These are phyloP conservation scores for Candida koratica DNA, from an alignment of 805 yeast species.

Conservation along the genomic window DNA sequence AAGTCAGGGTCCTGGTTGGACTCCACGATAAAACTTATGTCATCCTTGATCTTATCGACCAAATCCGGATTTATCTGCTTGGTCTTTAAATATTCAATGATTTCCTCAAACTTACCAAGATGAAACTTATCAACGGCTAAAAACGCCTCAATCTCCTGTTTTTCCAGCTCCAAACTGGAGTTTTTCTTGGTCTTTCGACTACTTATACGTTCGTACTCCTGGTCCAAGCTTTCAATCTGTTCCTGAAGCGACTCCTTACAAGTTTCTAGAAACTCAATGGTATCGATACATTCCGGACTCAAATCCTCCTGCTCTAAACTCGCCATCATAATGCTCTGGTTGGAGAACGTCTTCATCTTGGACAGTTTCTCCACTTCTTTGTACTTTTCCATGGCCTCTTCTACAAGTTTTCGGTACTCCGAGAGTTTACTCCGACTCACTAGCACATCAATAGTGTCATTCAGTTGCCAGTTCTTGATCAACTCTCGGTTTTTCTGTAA, in stretches of 20 bases:
- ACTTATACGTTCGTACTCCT: constrained; percentile 38
- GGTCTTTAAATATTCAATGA: constrained; percentile 27
- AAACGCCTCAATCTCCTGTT: constrained; percentile 36
- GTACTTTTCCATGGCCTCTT: constrained; percentile 44
- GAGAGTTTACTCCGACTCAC: constrained; percentile 26
- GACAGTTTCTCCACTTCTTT: constrained; percentile 42
- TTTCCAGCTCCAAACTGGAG: constrained; percentile 35
- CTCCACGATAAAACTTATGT: constrained; percentile 34
- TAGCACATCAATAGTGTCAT: constrained; percentile 26
- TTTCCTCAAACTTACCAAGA: constrained; percentile 30
- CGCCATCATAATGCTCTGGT: constrained; percentile 44
- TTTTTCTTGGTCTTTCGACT: constrained; percentile 39
- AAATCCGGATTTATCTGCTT: constrained; percentile 28
- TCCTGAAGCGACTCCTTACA: constrained; percentile 29
- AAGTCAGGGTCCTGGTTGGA: constrained; percentile 38
- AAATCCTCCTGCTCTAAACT: constrained; percentile 29
- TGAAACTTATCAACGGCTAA: constrained; percentile 34
- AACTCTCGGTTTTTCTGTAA: constrained; percentile 45
- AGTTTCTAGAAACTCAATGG: constrained; percentile 29
- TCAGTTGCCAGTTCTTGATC: constrained; percentile 44
- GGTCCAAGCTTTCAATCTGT: constrained; percentile 35
- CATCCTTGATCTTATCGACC: constrained; percentile 36
- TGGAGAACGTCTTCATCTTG: constrained; percentile 42
- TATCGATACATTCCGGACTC: constrained; percentile 32
- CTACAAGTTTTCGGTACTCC: constrained; percentile 38